A percentile compares a stretch with the other conserved stretches of the same genome.
These are phyloP conservation scores for Metarhizium sp. DNA, from an alignment of 2,329 filamentous ascomycete genomes.

Conservation along the genomic window DNA sequence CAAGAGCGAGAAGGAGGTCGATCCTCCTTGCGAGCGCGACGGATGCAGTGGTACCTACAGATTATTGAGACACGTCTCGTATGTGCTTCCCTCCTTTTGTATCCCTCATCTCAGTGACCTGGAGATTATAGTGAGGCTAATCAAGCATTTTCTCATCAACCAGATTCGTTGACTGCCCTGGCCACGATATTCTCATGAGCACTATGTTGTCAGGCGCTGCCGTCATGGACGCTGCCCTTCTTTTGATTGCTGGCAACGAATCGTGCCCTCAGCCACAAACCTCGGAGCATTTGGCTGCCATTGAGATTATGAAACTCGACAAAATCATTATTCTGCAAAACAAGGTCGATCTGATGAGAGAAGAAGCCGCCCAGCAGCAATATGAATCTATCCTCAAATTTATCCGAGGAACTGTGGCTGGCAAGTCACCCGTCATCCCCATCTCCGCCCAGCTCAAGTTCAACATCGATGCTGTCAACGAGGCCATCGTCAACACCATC, in stretches of 20 bases:
- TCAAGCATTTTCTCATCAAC: not conserved
- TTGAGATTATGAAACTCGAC: constrained; percentile 99
- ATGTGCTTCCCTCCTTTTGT: constrained; percentile 30
- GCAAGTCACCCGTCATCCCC: constrained; percentile 89
- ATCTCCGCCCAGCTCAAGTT: constrained; percentile 98
- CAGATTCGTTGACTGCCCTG: constrained; percentile 95
- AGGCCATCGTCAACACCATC: constrained; percentile 90
- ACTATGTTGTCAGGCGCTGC: constrained; percentile 99
- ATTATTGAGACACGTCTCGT: constrained; percentile 86
- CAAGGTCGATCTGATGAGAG: constrained; percentile 97
- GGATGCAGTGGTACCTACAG: constrained; percentile 83
- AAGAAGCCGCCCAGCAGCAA: constrained; percentile 87
- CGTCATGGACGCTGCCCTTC: constrained; percentile 96
- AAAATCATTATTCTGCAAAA: constrained; percentile 99
- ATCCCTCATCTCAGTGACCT: not conserved
- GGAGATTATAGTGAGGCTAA: not conserved
- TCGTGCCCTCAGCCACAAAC: constrained; percentile 97
- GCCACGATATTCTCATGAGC: constrained; percentile 99
- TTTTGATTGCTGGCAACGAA: constrained; percentile 97
- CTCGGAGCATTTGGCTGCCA: constrained; percentile 95
- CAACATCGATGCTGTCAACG: constrained; percentile 98
- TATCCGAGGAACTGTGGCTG: constrained; percentile 93
- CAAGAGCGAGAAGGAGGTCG: constrained; percentile 98
- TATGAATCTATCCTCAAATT: constrained; percentile 98
- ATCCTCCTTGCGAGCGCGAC: constrained; percentile 89